Conservation (phyloP, 345 rosid genomes). For the Melaleuca alternifolia region DNA sequence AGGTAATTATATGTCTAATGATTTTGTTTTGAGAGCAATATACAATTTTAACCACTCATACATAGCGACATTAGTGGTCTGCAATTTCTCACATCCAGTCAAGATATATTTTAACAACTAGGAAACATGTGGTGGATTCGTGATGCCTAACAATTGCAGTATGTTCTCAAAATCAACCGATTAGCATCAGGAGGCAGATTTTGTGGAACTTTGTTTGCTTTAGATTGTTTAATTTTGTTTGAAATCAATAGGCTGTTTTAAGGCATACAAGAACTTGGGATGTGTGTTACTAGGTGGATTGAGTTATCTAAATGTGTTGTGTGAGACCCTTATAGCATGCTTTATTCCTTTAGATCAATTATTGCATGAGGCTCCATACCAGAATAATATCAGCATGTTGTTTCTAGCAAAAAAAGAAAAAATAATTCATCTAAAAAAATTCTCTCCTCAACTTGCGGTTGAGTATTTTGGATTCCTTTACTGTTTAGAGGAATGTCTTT, state of each 20-base stretch:
- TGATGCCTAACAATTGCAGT: neutral
- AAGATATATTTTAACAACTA: neutral
- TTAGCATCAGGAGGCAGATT: neutral
- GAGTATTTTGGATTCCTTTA: neutral
- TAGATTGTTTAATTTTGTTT: neutral
- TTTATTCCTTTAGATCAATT: neutral
- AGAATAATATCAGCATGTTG: neutral
- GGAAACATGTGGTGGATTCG: neutral
- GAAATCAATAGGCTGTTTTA: neutral
- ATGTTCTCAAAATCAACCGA: neutral
- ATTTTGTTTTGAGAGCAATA: neutral
- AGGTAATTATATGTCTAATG: neutral
- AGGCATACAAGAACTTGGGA: neutral
- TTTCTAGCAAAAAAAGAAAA: neutral
- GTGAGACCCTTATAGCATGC: neutral
- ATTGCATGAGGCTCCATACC: neutral
- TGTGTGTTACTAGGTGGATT: neutral
- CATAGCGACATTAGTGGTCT: neutral
- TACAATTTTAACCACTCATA: neutral
- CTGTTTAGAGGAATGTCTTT: neutral
- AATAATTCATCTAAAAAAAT: neutral
- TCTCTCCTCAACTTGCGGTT: neutral
- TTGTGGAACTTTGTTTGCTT: neutral
- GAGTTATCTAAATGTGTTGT: neutral
- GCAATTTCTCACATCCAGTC: neutral